These are phyloP conservation scores for Cystofilobasidium ferigula DNA, from an alignment of 768 basidiomycete species.

Conservation along the genomic window DNA sequence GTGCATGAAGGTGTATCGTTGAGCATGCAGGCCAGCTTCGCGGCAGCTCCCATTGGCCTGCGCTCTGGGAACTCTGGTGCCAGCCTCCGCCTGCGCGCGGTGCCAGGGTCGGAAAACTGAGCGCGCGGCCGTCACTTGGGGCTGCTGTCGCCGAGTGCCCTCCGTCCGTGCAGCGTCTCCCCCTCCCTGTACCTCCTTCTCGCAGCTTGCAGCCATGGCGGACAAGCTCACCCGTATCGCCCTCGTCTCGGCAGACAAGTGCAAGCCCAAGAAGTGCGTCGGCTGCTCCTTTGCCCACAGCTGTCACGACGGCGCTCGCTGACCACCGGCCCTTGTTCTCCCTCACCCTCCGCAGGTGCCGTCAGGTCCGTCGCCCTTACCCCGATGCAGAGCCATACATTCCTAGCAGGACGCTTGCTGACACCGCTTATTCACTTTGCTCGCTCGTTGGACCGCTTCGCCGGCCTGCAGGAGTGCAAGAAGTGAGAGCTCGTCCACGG, in stretches of 20 bases:
- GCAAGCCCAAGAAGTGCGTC: slow-evolving; percentile 71
- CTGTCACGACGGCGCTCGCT: neutral
- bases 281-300: neutral
- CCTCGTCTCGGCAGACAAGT: slow-evolving; percentile 50
- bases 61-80: no score
- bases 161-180: neutral
- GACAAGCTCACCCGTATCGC: slow-evolving; percentile 98
- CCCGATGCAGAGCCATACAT: neutral
- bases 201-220: slow-evolving; percentile 45
- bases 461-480: slow-evolving; percentile 72
- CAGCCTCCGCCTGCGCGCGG: no score
- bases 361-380: slow-evolving; percentile 12
- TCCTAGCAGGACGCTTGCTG: neutral
- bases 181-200: neutral
- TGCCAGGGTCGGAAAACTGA: no score
- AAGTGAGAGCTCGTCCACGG: slow-evolving; percentile 50
- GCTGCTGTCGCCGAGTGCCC: no score
- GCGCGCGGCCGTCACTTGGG: no score
- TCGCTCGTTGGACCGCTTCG: slow-evolving; percentile 12
- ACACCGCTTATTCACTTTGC: neutral
- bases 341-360: slow-evolving; percentile 12
- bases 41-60: no score
- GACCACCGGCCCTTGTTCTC: neutral
- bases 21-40: no score
- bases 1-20: no score